Percentiles rank a stretch among this genome's conserved stretches.
Conservation (phyloP, 768 basidiomycete species). For the Lentinula aciculospora region DNA sequence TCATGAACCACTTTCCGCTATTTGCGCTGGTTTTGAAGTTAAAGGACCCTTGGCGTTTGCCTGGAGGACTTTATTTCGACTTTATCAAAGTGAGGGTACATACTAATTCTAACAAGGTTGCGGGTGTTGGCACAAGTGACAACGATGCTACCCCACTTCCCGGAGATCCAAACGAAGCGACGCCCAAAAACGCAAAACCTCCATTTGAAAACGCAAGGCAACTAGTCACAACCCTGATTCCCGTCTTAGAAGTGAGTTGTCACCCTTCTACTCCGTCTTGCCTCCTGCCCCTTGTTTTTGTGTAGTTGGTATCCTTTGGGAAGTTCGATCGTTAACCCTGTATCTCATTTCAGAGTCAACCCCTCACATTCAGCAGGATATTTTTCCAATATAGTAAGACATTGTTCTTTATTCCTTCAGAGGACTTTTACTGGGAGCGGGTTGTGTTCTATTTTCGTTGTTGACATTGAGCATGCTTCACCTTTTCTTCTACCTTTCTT, state of each 20-base stretch:
- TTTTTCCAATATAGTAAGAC: slow-evolving; percentile 56
- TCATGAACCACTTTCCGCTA: slow-evolving; percentile 90
- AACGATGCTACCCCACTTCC: neutral
- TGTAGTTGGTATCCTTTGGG: neutral
- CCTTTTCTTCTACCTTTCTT: too few relatives aligned
- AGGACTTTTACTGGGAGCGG: too few relatives aligned
- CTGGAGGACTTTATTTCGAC: slow-evolving; percentile 35
- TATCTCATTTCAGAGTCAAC: slow-evolving; percentile 54
- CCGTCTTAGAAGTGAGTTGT: neutral
- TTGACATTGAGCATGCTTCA: too few relatives aligned
- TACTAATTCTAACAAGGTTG: neutral
- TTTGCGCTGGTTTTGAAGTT: slow-evolving; percentile 80
- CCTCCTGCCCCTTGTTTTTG: neutral
- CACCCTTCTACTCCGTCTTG: neutral
- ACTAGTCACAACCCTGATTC: neutral
- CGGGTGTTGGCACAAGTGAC: neutral
- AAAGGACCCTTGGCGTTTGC: slow-evolving; percentile 80
- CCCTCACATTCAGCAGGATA: slow-evolving; percentile 42
- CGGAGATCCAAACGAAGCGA: neutral
- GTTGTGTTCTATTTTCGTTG: too few relatives aligned
- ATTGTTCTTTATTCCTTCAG: neutral
- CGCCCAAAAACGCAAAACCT: too few relatives aligned
- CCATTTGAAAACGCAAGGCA: neutral
- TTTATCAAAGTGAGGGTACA: slow-evolving; percentile 15
- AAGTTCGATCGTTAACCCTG: neutral